phyloP scores from a whole-genome alignment of 2,329 filamentous ascomycete genomes.

The Arthrobotrys megalospora region DNA sequence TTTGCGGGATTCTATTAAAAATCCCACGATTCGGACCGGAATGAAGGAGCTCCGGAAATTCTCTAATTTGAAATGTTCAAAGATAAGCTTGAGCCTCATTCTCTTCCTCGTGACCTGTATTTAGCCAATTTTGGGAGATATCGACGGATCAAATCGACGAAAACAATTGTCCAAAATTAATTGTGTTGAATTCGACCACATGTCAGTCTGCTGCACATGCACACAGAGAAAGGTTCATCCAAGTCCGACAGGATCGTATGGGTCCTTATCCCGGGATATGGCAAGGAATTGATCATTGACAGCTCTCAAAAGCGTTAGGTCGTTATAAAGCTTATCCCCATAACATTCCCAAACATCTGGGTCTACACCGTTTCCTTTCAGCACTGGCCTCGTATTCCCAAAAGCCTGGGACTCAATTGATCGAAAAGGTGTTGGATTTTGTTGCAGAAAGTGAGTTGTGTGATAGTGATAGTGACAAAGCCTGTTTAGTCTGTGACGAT shows the following conservation, averaged over 20 bases:
- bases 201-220: too few species aligned
- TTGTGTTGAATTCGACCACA: neutral
- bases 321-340: too few species aligned
- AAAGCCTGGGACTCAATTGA: neutral
- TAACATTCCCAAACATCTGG: too few species aligned
- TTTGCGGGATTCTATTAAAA: conserved; percentile 35
- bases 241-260: too few species aligned
- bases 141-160: neutral
- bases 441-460: conserved; percentile 37
- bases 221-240: too few species aligned
- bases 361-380: too few species aligned
- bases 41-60: conserved; percentile 7
- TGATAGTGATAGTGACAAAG: conserved; percentile 18
- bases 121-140: conserved; percentile 7
- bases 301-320: too few species aligned
- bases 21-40: conserved; percentile 7
- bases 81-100: conserved; percentile 23
- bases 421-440: conserved; percentile 3
- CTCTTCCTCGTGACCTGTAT: conserved; percentile 8
- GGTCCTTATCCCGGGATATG: too few species aligned
- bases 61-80: neutral
- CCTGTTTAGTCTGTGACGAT: conserved; percentile 15
- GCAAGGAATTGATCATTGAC: too few species aligned
- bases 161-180: too few species aligned
- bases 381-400: conserved; percentile 1